phyloP scores from a whole-genome alignment of 768 basidiomycete genomes.

The Rhizopogon rudus region DNA sequence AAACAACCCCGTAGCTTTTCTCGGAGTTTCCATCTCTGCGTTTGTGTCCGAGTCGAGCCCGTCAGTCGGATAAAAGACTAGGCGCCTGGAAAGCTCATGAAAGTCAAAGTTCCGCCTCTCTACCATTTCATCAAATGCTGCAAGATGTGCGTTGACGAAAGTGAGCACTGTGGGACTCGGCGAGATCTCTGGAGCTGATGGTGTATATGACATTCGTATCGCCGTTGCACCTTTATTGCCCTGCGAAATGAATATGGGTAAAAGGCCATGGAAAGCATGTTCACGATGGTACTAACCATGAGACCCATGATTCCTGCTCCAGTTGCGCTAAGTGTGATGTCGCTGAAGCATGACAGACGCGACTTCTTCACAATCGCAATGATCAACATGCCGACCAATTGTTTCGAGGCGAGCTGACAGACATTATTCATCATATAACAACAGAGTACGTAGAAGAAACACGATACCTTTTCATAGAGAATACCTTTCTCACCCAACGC shows the following conservation, averaged over 20 bases:
- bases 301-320: slow-evolving; percentile 76
- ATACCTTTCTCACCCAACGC: slow-evolving; percentile 63
- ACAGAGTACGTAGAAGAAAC: not conserved
- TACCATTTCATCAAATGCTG: slow-evolving; percentile 76
- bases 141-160: slow-evolving; percentile 80
- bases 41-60: slow-evolving; percentile 3
- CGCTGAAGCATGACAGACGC: slow-evolving; percentile 44
- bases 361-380: slow-evolving; percentile 58
- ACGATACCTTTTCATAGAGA: slow-evolving; percentile 59
- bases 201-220: slow-evolving; percentile 54
- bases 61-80: slow-evolving; percentile 42
- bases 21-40: slow-evolving; percentile 6
- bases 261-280: not conserved
- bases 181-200: slow-evolving; percentile 24
- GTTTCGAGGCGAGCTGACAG: slow-evolving; percentile 63
- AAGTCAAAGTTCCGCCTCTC: slow-evolving; percentile 74
- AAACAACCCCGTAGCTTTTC: slow-evolving; percentile 31
- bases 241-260: slow-evolving; percentile 29
- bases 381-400: slow-evolving; percentile 82
- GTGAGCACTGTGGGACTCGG: slow-evolving; percentile 47
- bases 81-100: slow-evolving; percentile 56
- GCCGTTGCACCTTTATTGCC: slow-evolving; percentile 84
- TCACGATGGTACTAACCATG: slow-evolving; percentile 62
- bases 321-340: slow-evolving; percentile 46
- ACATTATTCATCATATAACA: not conserved